Evolutionary conservation across 2,329 filamentous ascomycete species (phyloP).

Genomic region (Sporothrix variecibatus): DNA sequence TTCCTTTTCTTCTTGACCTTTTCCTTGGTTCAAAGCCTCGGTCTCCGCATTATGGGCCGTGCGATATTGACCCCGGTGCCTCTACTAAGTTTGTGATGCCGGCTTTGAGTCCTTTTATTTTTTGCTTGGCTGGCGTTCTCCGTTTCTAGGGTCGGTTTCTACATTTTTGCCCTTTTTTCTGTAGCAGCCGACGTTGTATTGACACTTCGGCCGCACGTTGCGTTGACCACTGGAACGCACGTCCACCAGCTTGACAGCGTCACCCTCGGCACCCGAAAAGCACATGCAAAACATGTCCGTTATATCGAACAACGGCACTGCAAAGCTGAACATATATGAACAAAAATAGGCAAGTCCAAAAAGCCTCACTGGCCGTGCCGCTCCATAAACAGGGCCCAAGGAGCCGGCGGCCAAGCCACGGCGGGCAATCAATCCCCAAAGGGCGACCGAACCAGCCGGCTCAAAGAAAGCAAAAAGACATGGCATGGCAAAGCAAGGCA

Average conservation of each 20-base stretch:
- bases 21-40: neutral
- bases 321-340: neutral
- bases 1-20: neutral
- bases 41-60: neutral
- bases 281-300: slow-evolving; percentile 5
- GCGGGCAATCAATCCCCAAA: slow-evolving; percentile 2
- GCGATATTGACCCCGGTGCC: neutral
- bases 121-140: neutral
- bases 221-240: neutral
- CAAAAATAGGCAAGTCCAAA: neutral
- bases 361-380: neutral
- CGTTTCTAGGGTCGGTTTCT: neutral
- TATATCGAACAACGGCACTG: neutral
- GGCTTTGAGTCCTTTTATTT: too few species aligned
- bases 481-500: neutral
- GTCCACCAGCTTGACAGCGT: neutral
- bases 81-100: neutral
- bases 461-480: neutral
- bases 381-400: neutral
- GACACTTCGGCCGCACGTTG: neutral
- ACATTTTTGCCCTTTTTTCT: neutral
- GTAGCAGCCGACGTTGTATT: neutral
- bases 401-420: neutral
- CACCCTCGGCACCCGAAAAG: neutral
- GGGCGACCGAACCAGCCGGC: neutral